Evolutionary conservation across 2,329 filamentous ascomycete genomes (phyloP), one percentile per base, ranked within the genome.

Genomic region (Neurospora sp.): DNA sequence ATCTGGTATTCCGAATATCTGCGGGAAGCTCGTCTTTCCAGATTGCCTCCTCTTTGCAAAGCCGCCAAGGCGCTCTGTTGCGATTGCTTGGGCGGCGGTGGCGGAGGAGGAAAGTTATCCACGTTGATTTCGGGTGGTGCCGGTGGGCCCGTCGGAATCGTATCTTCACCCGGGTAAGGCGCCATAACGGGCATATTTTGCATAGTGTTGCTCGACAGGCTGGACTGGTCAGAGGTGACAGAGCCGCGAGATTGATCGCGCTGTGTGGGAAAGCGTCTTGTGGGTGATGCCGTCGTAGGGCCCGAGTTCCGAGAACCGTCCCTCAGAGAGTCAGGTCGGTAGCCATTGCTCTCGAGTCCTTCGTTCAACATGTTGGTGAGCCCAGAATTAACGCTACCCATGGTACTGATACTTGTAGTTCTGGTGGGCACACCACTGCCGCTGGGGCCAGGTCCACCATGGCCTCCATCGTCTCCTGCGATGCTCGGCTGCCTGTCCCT

Each of bases 1-100:
- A 99, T 97, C 77, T 99, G 96, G 78, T 98, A 99, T 68, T 93
- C 92, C 1, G 96, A 98, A 78, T 98, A 99, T 76, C 96, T 86
- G 74, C 95, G 87, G 15, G 96, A 99, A 0, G 96, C 96, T 78
- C 96, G 87, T 77, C 96, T 88, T 81, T 99, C 96, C 67, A 99
- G 83, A 74, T 97, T 94, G 23, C 95, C 95, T 40, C 94, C 94
- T 79, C 93, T 89, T 80, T 98, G 96, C 74, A 99, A 81, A 68
- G 94, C 93, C 67, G 93, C 93, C 68, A 99, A 83, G 5, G 96
- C 96, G 82, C 97, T 96, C 76, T 96, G 92, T 75, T 93, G 90
- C 76, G 92, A 92, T 68, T 93, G 91, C 36, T 90, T 89, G 2
- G 93, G 91, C n/a, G 90, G 90, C 6, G 91, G 91, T 2, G 93